Evolutionary conservation across 768 basidiomycete genomes (phyloP).

Genomic region (Lentinula sp.): DNA sequence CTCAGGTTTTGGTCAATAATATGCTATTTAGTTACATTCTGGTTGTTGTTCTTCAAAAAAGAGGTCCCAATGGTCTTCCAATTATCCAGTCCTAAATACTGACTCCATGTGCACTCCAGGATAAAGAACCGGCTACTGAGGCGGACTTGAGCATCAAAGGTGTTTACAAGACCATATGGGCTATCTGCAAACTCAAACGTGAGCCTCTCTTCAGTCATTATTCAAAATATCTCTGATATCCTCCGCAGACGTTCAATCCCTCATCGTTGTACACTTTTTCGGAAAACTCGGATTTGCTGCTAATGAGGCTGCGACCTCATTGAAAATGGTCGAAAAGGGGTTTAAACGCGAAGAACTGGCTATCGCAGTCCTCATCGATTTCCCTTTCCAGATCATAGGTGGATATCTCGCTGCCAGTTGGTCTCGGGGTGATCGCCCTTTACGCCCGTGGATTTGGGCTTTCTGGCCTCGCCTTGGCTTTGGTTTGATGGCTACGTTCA

Average conservation of each 20-base stretch:
- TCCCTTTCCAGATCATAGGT: slow-evolving; percentile 93
- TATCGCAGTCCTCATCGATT: slow-evolving; percentile 92
- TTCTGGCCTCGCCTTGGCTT: slow-evolving; percentile 86
- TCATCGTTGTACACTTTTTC: slow-evolving; percentile 81
- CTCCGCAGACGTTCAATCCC: slow-evolving; percentile 76
- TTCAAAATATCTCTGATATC: not conserved
- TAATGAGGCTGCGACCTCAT: slow-evolving; percentile 83
- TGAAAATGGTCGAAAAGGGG: slow-evolving; percentile 97
- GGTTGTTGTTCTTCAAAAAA: slow-evolving; percentile 82
- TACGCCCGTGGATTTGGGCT: slow-evolving; percentile 85
- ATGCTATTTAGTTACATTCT: slow-evolving; percentile 81
- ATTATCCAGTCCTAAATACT: not conserved
- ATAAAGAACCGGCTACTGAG: slow-evolving; percentile 64
- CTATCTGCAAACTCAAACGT: slow-evolving; percentile 89
- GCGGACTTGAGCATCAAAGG: slow-evolving; percentile 86
- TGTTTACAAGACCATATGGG: slow-evolving; percentile 94
- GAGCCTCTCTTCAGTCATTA: slow-evolving; percentile 16
- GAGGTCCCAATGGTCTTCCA: slow-evolving; percentile 49
- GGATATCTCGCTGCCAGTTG: slow-evolving; percentile 93
- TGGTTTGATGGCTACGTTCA: slow-evolving; percentile 61
- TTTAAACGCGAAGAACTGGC: slow-evolving; percentile 93
- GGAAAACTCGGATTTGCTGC: slow-evolving; percentile 94
- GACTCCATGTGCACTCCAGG: slow-evolving; percentile 34
- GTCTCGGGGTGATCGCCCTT: slow-evolving; percentile 73
- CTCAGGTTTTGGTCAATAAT: slow-evolving; percentile 80